Percentiles rank a stretch among this genome's conserved stretches.
These are phyloP conservation scores for Nemophila menziesii DNA, from an alignment of 257 asterid species.

Conservation along the genomic window DNA sequence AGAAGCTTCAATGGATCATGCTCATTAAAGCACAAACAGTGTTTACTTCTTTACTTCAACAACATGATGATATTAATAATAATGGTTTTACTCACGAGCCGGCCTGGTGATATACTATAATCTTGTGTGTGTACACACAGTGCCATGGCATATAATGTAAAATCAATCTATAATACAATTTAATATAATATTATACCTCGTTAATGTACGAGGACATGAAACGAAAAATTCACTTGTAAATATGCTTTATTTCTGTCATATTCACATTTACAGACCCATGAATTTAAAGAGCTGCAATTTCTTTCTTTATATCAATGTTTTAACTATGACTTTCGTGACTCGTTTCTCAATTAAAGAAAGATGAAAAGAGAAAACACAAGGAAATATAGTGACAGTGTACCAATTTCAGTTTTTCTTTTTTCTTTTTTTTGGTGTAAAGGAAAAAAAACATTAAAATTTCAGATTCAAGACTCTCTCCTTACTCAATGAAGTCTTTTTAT, in stretches of 20 bases:
- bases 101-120: background rate
- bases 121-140: background rate
- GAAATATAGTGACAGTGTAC: too few species aligned
- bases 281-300: background rate
- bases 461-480: too few species aligned
- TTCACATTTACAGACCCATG: background rate
- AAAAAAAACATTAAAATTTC: too few species aligned
- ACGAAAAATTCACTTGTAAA: background rate
- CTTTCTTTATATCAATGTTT: too few species aligned
- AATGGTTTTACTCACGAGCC: background rate
- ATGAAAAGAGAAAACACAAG: too few species aligned
- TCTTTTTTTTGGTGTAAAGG: too few species aligned
- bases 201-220: background rate
- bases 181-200: background rate
- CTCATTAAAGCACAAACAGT: slow-evolving; percentile 15
- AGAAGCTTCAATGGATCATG: slow-evolving; percentile 26
- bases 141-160: background rate
- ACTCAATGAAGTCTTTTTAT: too few species aligned
- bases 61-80: background rate
- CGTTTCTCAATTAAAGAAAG: too few species aligned
- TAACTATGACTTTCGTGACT: too few species aligned
- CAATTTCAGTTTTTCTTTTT: too few species aligned
- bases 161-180: too few species aligned
- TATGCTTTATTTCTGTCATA: background rate
- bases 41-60: background rate